A percentile compares a stretch with the other conserved stretches of the same genome.
phyloP scores from a whole-genome alignment of 2,329 filamentous ascomycete species.

The Fusarium robinianum region DNA sequence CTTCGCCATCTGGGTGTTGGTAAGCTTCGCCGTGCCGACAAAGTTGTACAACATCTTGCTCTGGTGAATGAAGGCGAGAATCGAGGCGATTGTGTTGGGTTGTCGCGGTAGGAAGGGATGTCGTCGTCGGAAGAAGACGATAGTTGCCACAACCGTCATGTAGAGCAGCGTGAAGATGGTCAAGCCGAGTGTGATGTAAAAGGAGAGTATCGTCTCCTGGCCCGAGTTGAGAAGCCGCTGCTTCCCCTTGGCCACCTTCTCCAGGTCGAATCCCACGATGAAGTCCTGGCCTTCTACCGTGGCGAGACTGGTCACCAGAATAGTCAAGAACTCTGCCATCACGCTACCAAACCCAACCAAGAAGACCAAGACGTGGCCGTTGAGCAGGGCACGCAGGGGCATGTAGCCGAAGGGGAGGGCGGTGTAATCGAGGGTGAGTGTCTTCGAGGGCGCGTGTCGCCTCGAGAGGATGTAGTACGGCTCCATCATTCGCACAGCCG shows the following conservation, averaged over 20 bases:
- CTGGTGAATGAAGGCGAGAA: slow-evolving; percentile 79
- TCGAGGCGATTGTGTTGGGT: slow-evolving; percentile 76
- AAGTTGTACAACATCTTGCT: slow-evolving; percentile 80
- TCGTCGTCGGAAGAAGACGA: slow-evolving; percentile 66
- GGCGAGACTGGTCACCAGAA: slow-evolving; percentile 68
- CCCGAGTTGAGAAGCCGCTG: slow-evolving; percentile 51
- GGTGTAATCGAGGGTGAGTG: slow-evolving; percentile 73
- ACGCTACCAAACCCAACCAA: slow-evolving; percentile 72
- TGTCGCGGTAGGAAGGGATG: slow-evolving; percentile 76
- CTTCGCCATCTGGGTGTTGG: slow-evolving; percentile 63
- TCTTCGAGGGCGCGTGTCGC: slow-evolving; percentile 67
- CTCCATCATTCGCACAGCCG: slow-evolving; percentile 72
- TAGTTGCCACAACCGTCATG: slow-evolving; percentile 61
- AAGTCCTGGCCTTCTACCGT: slow-evolving; percentile 68
- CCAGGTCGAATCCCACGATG: slow-evolving; percentile 39
- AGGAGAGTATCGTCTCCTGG: slow-evolving; percentile 65
- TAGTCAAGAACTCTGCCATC: slow-evolving; percentile 73
- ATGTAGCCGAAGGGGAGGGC: slow-evolving; percentile 71
- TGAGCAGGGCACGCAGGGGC: slow-evolving; percentile 63
- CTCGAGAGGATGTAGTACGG: slow-evolving; percentile 72
- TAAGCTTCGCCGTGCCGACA: slow-evolving; percentile 68
- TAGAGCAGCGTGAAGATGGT: slow-evolving; percentile 68
- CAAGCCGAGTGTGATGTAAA: slow-evolving; percentile 67
- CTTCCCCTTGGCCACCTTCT: slow-evolving; percentile 15
- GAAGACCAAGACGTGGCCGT: slow-evolving; percentile 67